Percentiles rank a stretch among this genome's conserved stretches.
Conservation (phyloP, 2,329 filamentous ascomycete genomes). For the Aspergillus chevalieri region DNA sequence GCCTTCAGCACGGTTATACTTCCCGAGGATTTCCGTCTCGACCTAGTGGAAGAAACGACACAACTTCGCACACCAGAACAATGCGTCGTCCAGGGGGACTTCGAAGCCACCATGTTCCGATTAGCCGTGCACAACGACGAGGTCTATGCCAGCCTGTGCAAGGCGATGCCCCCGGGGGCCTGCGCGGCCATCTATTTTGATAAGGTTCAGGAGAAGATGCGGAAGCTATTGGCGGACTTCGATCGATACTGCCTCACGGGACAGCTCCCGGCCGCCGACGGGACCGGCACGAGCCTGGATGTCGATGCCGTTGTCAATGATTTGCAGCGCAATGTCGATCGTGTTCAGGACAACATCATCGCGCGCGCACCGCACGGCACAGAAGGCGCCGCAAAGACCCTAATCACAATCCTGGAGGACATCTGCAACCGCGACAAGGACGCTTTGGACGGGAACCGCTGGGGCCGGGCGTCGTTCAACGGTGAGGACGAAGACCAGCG, state of each 20-base stretch:
- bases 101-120: slow-evolving; percentile 41
- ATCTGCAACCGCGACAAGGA: slow-evolving; percentile 35
- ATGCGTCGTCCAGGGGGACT: slow-evolving; percentile 40
- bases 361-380: slow-evolving; percentile 30
- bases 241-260: slow-evolving; percentile 34
- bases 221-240: slow-evolving; percentile 32
- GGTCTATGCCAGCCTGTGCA: slow-evolving; percentile 37
- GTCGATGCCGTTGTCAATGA: slow-evolving; percentile 28
- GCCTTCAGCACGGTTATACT: slow-evolving; percentile 36
- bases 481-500: slow-evolving; percentile 37
- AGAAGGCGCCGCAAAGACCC: slow-evolving; percentile 31
- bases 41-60: slow-evolving; percentile 32
- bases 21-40: slow-evolving; percentile 37
- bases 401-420: slow-evolving; percentile 34
- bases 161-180: slow-evolving; percentile 36
- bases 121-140: slow-evolving; percentile 40
- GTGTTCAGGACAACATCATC: slow-evolving; percentile 28
- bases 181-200: slow-evolving; percentile 41
- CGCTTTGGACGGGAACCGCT: slow-evolving; percentile 30
- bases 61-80: slow-evolving; percentile 32
- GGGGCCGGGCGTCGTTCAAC: slow-evolving; percentile 26
- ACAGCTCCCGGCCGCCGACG: slow-evolving; percentile 13
- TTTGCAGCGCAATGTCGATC: slow-evolving; percentile 24
- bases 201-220: slow-evolving; percentile 33
- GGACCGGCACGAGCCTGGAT: slow-evolving; percentile 14